A percentile compares a stretch with the other conserved stretches of the same genome.
These are phyloP conservation scores for Ganoderma lucidum DNA, from an alignment of 1,284 basidiomycete species.

Conservation along the genomic window DNA sequence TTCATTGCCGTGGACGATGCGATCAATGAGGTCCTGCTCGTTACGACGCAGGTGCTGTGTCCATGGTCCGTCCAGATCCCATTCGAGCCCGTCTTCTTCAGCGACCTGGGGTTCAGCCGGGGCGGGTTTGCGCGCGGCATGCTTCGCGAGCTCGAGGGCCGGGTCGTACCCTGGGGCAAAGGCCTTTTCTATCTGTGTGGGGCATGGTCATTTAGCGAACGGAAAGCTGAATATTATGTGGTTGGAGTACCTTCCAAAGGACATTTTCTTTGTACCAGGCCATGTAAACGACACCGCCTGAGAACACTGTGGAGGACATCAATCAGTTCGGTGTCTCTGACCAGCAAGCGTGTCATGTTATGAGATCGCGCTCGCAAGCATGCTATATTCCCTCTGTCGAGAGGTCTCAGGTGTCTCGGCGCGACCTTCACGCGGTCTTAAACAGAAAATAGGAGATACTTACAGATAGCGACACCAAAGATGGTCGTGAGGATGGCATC, in stretches of 20 bases:
- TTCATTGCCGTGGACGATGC: constrained; percentile 78
- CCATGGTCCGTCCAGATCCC: constrained; percentile 52
- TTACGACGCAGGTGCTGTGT: constrained; percentile 70
- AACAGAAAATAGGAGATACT: constrained; percentile 6
- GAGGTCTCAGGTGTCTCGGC: neutral
- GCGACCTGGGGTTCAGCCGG: constrained; percentile 19
- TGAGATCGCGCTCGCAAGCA: neutral
- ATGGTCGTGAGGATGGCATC: constrained; percentile 31
- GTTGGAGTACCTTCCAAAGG: constrained; percentile 65
- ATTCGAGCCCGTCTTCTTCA: constrained; percentile 46
- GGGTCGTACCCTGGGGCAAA: constrained; percentile 78
- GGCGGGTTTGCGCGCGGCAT: constrained; percentile 42
- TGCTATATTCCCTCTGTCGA: no score
- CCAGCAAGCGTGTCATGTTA: neutral
- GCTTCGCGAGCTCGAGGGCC: constrained; percentile 74
- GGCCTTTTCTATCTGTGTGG: constrained; percentile 66
- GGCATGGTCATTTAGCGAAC: neutral
- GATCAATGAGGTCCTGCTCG: constrained; percentile 81
- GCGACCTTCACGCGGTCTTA: neutral
- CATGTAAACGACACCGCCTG: constrained; percentile 77
- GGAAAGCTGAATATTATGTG: constrained; percentile 10
- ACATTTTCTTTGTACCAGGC: constrained; percentile 85
- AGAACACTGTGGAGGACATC: constrained; percentile 55
- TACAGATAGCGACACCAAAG: constrained; percentile 28
- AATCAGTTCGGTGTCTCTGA: neutral